Base-by-base conservation (phyloP, 495 filamentous ascomycete species). In the Penicillium pulvis region DNA sequence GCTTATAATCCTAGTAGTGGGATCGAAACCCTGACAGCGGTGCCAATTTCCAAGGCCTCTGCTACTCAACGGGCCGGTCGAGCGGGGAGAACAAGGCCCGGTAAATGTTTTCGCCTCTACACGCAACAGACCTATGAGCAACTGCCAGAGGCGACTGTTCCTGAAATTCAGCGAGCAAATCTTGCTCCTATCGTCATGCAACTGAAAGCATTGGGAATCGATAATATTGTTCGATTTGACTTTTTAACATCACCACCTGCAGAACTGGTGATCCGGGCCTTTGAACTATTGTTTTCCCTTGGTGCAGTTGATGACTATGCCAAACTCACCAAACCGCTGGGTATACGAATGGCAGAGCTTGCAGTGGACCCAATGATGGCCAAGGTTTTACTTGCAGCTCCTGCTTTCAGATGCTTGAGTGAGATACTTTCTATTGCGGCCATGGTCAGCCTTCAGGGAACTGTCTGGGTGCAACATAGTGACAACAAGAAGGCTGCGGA, bases 351-450 rank as follows among this genome's bases (percentile, higher is more conserved):
- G 92, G 94, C 95, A 8, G 95, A 98, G 72, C 81, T 99, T 58
- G 89, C 93, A 0, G 84, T 98, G 16, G 92, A 97, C 62, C 95
- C 95, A 1, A 97, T 97, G 93, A 93, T 97, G 86, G 90, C 86
- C 14, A 96, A 93, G 71, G 92, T 90, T 7, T 82, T 97, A 9
- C 85, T 97, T 16, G 83, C 85, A n/a, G 90, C 91, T 1, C 75
- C 85, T 2, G 76, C 79, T 16, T 94, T 96, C 71, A 79, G 80
- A 30, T 97, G 93, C 66, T 71, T 92, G 30, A 88, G 86, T 65
- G 93, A 97, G 71, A 89, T 97, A 23, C 78, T 99, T 16, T 88
- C 87, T 7, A 96, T 98, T 63, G 93, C 95, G 28, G 92, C 94
- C 36, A 98, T 99, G 95, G 90, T 90, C 35, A 94, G 87, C 63